Percentiles rank a stretch among this genome's conserved stretches.
phyloP scores from a whole-genome alignment of 148 eudicot species.

The Vaccinium macrocarpon region DNA sequence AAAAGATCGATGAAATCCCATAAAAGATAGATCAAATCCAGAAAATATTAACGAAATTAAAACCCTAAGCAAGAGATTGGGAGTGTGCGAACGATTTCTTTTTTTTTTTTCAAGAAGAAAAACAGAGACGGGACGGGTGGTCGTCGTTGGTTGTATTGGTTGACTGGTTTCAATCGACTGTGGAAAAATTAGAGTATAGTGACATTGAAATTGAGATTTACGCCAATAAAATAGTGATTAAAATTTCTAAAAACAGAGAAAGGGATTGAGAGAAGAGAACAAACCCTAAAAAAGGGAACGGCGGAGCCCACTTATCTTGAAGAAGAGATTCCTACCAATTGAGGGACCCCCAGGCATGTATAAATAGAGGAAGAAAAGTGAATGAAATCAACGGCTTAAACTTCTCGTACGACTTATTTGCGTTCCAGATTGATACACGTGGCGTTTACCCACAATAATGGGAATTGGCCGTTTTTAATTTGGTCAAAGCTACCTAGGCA shows the following conservation, averaged over 20 bases:
- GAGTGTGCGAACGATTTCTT: no score
- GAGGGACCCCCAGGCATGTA: not conserved
- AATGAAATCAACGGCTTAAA: not conserved
- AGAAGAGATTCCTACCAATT: not conserved
- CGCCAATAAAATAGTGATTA: not conserved
- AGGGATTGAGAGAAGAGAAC: not conserved
- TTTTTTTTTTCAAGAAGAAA: not conserved
- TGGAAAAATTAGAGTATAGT: not conserved
- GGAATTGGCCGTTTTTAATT: not conserved
- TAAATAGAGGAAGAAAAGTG: not conserved
- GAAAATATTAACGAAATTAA: not conserved
- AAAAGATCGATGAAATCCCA: not conserved
- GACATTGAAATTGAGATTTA: not conserved
- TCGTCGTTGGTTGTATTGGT: not conserved
- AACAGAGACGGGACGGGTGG: not conserved
- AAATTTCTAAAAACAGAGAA: not conserved
- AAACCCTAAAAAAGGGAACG: not conserved
- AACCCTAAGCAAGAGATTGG: no score
- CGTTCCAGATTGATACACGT: not conserved
- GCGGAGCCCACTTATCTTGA: constrained; percentile 8
- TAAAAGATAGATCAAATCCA: not conserved
- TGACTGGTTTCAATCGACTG: not conserved
- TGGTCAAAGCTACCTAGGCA: not conserved
- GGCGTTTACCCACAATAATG: not conserved
- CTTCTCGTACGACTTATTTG: not conserved